Base-by-base conservation (phyloP, 306 rosid species). In the Acmispon strigosus region DNA sequence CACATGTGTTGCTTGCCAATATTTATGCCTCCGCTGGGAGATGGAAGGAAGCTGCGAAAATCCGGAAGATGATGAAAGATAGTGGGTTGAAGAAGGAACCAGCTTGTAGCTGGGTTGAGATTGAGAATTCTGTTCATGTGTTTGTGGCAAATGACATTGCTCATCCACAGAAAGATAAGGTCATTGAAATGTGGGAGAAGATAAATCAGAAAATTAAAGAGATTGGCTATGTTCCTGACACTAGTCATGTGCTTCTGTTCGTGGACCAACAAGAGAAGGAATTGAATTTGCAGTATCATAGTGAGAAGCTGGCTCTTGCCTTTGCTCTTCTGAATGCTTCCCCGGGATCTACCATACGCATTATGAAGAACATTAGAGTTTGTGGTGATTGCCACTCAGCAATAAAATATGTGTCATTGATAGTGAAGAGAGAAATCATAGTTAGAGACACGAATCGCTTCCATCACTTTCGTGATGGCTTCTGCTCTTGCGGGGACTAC, bases 101-200 rank as follows among this genome's bases (percentile, higher is more conserved):
- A 4, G 85, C 85, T n/a, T 82, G 85, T 76, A 83, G 87, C 41
- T 83, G 87, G 87, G 87, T 83, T 67, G 84, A 83, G 67, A 80
- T 83, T 50, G 82, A 76, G 70, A 83, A 83, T 72, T 67, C 62
- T 56, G 75, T 80, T 19, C 84, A 83, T 19, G 63, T 80, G 7
- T 83, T 83, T 68, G 68, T 76, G 49, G 74, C 87, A 22, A 75
- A 79, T 16, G 84, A 83, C 43, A 2, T 55, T 66, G 66, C 84
- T 49, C 79, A 79, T 73, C 87, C 84, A 27, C 77, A 79, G 77
- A 76, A 72, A 62, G 84, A 80, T 34, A 64, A 67, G 72, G 59
- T 83, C 41, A 69, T 42, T 55, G 43, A 76, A 62, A 72, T 17
- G 80, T 83, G 87, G 87, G 87, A 83, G 42, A 18, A 79, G 39